Evolutionary conservation across 2,329 filamentous ascomycete genomes (phyloP).

Genomic region (Colletotrichum chlorophyti): DNA sequence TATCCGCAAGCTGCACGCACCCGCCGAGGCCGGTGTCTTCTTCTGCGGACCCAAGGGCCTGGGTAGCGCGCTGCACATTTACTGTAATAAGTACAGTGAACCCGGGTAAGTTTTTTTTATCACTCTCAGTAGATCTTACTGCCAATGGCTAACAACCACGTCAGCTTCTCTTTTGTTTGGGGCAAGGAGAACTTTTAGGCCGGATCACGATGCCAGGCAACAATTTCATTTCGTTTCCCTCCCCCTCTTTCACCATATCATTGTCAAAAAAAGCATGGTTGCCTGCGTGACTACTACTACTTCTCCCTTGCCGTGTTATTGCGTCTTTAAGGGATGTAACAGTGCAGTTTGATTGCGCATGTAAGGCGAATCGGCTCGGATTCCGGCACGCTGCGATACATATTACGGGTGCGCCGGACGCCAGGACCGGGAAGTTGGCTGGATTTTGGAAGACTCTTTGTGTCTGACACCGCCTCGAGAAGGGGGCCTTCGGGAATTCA

Average conservation of each 20-base stretch:
- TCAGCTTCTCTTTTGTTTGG: constrained; percentile 70
- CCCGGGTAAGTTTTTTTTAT: constrained; percentile 66
- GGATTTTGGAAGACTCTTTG: too few relatives aligned
- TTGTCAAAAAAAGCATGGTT: constrained; percentile 21
- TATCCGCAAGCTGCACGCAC: constrained; percentile 78
- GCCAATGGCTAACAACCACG: constrained; percentile 26
- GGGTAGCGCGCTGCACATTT: constrained; percentile 78
- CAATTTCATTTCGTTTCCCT: constrained; percentile 27
- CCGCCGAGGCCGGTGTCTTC: constrained; percentile 79
- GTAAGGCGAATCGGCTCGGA: neutral
- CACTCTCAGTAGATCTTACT: neutral
- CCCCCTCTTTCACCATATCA: constrained; percentile 27
- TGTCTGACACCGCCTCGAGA: too few relatives aligned
- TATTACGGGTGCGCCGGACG: constrained; percentile 25
- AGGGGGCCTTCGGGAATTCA: too few relatives aligned
- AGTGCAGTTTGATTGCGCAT: too few relatives aligned
- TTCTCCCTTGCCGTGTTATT: neutral
- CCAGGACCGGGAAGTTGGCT: constrained; percentile 3
- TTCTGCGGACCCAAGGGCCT: constrained; percentile 86
- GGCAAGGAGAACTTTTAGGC: constrained; percentile 72
- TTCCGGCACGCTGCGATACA: constrained; percentile 17
- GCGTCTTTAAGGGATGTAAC: neutral
- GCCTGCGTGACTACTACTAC: too few relatives aligned
- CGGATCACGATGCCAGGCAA: constrained; percentile 6
- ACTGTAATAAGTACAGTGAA: constrained; percentile 88